Evolutionary conservation across 164 flowering plant species (phyloP).

Genomic region (Vitis rupestris): DNA sequence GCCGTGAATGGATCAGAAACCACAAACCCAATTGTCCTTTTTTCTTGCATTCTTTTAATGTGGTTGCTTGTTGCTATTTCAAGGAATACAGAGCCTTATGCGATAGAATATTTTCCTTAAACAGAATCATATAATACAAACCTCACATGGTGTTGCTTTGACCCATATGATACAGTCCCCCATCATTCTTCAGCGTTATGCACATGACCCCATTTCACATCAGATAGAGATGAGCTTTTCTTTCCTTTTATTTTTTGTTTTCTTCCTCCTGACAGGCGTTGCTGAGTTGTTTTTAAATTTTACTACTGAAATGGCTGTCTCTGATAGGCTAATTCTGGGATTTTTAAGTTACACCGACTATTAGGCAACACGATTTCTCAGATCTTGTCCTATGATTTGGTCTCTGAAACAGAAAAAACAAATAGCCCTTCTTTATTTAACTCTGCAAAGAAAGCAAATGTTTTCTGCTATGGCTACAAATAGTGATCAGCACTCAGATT

Average conservation of each 20-base stretch:
- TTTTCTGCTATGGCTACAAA: neutral
- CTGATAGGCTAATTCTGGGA: neutral
- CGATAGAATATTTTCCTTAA: slow-evolving; percentile 6
- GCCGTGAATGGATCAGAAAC: slow-evolving; percentile 33
- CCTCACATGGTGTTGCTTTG: slow-evolving; percentile 37
- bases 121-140: slow-evolving; percentile 9
- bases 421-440: neutral
- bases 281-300: neutral
- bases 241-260: too few relatives aligned
- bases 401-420: too few relatives aligned
- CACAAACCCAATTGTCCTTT: slow-evolving; percentile 11
- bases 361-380: too few relatives aligned
- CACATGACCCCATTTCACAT: slow-evolving; percentile 33
- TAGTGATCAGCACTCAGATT: too few relatives aligned
- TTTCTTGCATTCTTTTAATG: slow-evolving; percentile 3
- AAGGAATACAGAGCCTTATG: slow-evolving; percentile 7
- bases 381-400: too few relatives aligned
- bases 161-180: slow-evolving; percentile 12
- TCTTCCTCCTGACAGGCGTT: too few relatives aligned
- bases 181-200: neutral
- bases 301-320: neutral
- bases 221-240: neutral
- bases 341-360: neutral
- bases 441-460: neutral
- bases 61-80: slow-evolving; percentile 19